Evolutionary conservation across 495 filamentous ascomycete genomes (phyloP).

Genomic region (Schizothecium vesticola): DNA sequence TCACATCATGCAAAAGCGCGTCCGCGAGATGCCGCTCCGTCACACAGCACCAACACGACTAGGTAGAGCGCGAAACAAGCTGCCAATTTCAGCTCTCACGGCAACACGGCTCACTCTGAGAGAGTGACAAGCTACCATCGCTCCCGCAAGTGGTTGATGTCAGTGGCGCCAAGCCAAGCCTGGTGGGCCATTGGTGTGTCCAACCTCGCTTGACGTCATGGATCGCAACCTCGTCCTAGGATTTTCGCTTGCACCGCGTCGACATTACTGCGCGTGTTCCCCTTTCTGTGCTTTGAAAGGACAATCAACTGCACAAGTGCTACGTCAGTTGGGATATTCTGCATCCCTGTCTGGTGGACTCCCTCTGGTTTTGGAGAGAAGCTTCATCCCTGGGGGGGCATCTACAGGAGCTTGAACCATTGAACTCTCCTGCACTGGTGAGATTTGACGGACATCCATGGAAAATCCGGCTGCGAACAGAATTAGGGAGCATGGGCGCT

Average conservation of each 20-base stretch:
- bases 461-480: not conserved
- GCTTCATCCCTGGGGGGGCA: not conserved
- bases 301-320: not conserved
- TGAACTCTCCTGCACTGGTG: too few relatives aligned
- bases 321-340: conserved; percentile 15
- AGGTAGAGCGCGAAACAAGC: too few relatives aligned
- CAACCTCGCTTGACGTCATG: conserved; percentile 21
- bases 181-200: not conserved
- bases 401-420: not conserved
- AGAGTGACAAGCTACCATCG: too few relatives aligned
- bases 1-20: not conserved
- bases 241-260: conserved; percentile 11
- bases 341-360: not conserved
- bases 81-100: too few relatives aligned
- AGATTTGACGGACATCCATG: not conserved
- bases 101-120: too few relatives aligned
- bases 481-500: too few relatives aligned
- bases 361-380: not conserved
- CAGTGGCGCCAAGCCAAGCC: conserved; percentile 6
- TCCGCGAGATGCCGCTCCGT: not conserved
- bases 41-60: not conserved
- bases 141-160: not conserved
- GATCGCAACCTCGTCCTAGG: conserved; percentile 11
- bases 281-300: conserved; percentile 8
- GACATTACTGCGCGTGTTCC: not conserved